phyloP scores from a whole-genome alignment of 2,329 filamentous ascomycete species.

The Fusarium transvaalense region DNA sequence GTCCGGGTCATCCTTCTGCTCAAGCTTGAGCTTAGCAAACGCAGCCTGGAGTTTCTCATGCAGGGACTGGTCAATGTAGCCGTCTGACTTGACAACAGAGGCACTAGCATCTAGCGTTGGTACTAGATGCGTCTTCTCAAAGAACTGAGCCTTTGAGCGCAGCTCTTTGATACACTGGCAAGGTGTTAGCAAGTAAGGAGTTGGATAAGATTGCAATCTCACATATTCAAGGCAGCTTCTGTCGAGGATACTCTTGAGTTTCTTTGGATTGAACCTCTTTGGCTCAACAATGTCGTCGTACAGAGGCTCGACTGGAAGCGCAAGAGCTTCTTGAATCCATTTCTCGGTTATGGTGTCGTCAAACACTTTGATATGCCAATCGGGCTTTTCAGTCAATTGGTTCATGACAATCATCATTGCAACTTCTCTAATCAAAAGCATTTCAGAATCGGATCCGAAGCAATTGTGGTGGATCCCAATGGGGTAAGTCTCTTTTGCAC shows the following conservation, averaged over 20 bases:
- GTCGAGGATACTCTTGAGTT: constrained; percentile 26
- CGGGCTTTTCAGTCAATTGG: constrained; percentile 44
- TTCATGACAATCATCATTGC: constrained; percentile 49
- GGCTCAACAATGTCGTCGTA: constrained; percentile 17
- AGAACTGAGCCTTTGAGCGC: constrained; percentile 59
- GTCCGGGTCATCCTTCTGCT: constrained; percentile 33
- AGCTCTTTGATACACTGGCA: constrained; percentile 55
- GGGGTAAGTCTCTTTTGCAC: not conserved
- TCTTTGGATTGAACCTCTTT: not conserved
- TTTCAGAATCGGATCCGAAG: not conserved
- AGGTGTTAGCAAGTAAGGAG: fast-evolving
- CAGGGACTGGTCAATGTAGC: constrained; percentile 20
- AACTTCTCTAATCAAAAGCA: constrained; percentile 34
- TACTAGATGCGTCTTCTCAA: constrained; percentile 55
- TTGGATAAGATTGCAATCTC: not conserved
- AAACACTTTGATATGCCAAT: constrained; percentile 45
- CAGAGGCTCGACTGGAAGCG: constrained; percentile 10
- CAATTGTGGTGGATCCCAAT: not conserved
- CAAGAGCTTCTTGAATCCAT: constrained; percentile 36
- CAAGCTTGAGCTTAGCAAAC: constrained; percentile 35
- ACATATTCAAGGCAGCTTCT: constrained; percentile 36
- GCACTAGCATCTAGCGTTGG: constrained; percentile 42
- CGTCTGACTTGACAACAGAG: constrained; percentile 44
- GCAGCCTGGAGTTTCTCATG: constrained; percentile 17
- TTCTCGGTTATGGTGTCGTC: constrained; percentile 16